Conservation (phyloP, 1,284 basidiomycete genomes). For the Cutaneotrichosporon sp. region DNA sequence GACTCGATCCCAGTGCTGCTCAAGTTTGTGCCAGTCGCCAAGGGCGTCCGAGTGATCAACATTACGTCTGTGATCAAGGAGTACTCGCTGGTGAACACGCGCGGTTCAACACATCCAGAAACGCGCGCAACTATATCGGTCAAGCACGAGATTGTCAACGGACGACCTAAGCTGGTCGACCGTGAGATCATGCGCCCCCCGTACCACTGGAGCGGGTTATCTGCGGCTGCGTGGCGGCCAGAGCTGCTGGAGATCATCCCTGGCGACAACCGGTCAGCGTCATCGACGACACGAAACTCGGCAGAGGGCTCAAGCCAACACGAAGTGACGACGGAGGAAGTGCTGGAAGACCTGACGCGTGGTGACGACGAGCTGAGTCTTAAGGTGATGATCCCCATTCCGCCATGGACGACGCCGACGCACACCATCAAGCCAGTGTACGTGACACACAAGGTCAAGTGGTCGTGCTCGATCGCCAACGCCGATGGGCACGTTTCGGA, state of each 20-base stretch:
- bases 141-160: slow-evolving; percentile 70
- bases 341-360: slow-evolving; percentile 33
- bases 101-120: slow-evolving; percentile 63
- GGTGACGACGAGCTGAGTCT: slow-evolving; percentile 57
- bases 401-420: slow-evolving; percentile 59
- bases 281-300: slow-evolving; percentile 8
- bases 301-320: background rate
- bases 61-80: slow-evolving; percentile 73
- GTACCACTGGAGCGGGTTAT: slow-evolving; percentile 26
- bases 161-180: slow-evolving; percentile 55
- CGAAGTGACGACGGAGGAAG: slow-evolving; percentile 4
- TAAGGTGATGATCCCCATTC: slow-evolving; percentile 54
- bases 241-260: background rate
- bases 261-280: background rate
- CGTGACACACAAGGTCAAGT: slow-evolving; percentile 64
- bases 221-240: slow-evolving; percentile 5
- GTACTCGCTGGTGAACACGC: slow-evolving; percentile 63
- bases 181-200: slow-evolving; percentile 35
- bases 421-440: slow-evolving; percentile 65
- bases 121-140: slow-evolving; percentile 64
- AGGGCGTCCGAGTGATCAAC: slow-evolving; percentile 72
- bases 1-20: slow-evolving; percentile 75
- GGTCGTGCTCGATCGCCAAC: slow-evolving; percentile 68
- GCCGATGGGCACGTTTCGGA: slow-evolving; percentile 86
- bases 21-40: slow-evolving; percentile 81